Evolutionary conservation across 495 filamentous ascomycete species (phyloP), one percentile per base, ranked within the genome.

Genomic region (Podospora pseudopauciseta): DNA sequence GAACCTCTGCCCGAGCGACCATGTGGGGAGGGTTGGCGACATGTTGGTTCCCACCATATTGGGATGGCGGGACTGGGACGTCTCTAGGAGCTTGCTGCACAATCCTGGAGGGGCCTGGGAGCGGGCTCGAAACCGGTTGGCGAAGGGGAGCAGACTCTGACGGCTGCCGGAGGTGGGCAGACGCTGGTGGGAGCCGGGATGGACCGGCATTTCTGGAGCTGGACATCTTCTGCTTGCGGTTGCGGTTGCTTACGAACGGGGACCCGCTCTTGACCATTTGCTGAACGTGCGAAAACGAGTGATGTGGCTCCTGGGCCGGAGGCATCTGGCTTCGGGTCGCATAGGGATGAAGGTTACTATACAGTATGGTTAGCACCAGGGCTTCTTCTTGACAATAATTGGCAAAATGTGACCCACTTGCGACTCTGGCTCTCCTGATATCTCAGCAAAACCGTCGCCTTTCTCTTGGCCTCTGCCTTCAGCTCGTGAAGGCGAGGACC

Each of bases 401-500:
- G 16, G 56, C 19, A 9, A 9, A 11, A 18, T 4, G 56, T 18
- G 3, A 27, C 56, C 13, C 39, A 49, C 39, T 49, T 49, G 2
- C 13, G 7, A 13, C 9, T 11, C 39, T 49, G 39, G 39, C 30
- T 32, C 64, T 60, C 63, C 54, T 7, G 60, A 27, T 70, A 55
- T 15, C 65, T 23, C 23, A 70, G 56, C 1, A 70, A 60, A 5
- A n/a, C 56, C 60, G 27, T 55, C 9, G 64, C 57, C 54, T 59
- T 23, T 15, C 26, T 58, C 55, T 58, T 58, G 55, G 23, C 55
- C 54, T 56, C 54, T 56, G 54, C 54, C 16, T 7, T n/a, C 3
- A 2, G 34, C 18, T 64, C 71, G 39, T 77, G 72, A 28, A 71
- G 28, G 20, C 75, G 56, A 13, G 68, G 71, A 9, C 73, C 75